Percentiles rank a stretch among this genome's conserved stretches.
Evolutionary conservation across 2,329 filamentous ascomycete genomes (phyloP).

Genomic region (Trichoderma polysporum): DNA sequence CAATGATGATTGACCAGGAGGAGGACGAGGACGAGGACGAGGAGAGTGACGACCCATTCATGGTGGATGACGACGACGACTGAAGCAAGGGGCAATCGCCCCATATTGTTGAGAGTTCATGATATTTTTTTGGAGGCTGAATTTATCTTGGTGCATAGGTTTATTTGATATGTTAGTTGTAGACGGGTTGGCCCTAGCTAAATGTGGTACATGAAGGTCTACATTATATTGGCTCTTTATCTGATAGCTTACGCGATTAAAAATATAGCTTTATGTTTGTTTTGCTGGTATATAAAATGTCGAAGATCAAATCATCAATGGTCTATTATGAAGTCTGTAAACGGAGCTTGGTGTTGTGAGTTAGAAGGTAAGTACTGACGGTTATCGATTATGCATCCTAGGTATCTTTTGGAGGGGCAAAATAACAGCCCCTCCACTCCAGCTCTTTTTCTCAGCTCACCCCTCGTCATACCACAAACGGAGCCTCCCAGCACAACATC

Average conservation of each 20-base stretch:
- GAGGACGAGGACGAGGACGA: conserved; percentile 33
- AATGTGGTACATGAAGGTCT: neutral
- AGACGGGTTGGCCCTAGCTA: neutral
- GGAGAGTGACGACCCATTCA: conserved; percentile 47
- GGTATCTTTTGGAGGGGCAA: neutral
- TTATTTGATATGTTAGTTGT: neutral
- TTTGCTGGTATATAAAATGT: neutral
- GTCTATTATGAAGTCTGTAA: neutral
- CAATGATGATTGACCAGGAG: conserved; percentile 31
- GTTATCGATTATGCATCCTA: neutral
- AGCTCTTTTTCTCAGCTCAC: neutral
- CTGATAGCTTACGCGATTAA: neutral
- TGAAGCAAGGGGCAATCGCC: conserved; percentile 20
- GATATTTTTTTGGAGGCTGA: neutral
- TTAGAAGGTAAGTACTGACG: too few species aligned
- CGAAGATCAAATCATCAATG: neutral
- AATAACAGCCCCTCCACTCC: neutral
- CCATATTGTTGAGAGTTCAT: neutral
- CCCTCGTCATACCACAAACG: neutral
- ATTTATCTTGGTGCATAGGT: neutral
- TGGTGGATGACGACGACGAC: conserved; percentile 45
- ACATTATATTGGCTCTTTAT: neutral
- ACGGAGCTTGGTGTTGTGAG: neutral
- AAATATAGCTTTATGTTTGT: neutral
- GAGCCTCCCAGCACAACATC: neutral